Evolutionary conservation across 1,284 basidiomycete species (phyloP), one percentile per base, ranked within the genome.

Genomic region (Boletus mariae): DNA sequence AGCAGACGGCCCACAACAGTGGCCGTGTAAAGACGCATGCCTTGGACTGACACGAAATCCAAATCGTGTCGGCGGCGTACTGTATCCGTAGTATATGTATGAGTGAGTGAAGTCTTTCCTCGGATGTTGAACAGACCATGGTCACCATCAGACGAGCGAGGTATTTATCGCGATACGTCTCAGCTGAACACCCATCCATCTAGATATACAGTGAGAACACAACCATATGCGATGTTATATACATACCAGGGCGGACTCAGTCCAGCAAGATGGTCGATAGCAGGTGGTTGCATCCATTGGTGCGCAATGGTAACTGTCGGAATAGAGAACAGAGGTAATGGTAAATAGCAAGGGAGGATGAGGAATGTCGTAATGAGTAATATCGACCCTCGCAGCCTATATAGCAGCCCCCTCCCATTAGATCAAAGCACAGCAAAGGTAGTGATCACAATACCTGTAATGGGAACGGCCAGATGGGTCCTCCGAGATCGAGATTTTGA

Each of bases 351-450:
- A 23, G 49, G 26, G 54, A 45, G 32, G 38, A 47, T 45, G 47
- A 35, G 32, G 23, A 25, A 49, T 17, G 41, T 53, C 44, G 52
- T 46, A 52, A 45, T 17, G 47, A 23, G 45, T 20, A 32, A 38
- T 47, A 31, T 40, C 29, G 26, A 23, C 34, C 20, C 20, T 44
- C 41, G 54, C 54, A 48, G 50, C n/a, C 38, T 68, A 68, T 68
- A 66, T 68, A 68, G 38, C 40, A 29, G 43, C 23, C 20, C 20
- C 44, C 46, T 11, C 52, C 28, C 37, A 62, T 53, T 58, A 38
- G 45, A 59, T 64, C 63, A 55, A 10, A 20, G 42, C 62, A 64
- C 65, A 67, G 65, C 52, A 62, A 49, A 12, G 5, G 1, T 13
- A 28, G 7, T 17, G 26, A 29, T 43, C 45, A n/a, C 23, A 46